These are phyloP conservation scores for Trametes meyenii DNA, from an alignment of 768 basidiomycete genomes.

Conservation along the genomic window DNA sequence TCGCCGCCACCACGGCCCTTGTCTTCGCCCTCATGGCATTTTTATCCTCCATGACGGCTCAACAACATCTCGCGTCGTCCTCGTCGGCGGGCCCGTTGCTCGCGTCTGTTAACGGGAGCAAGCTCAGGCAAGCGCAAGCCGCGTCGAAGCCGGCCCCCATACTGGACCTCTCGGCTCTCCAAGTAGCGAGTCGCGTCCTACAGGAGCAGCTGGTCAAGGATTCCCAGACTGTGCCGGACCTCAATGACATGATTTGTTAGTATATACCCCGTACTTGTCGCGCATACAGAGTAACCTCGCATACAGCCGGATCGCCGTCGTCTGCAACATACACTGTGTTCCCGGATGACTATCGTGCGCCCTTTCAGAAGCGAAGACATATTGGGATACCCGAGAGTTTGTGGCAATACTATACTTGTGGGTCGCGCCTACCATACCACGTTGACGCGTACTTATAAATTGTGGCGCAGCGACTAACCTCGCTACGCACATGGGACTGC, in stretches of 20 bases:
- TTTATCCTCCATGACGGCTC: slow-evolving; percentile 11
- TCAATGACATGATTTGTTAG: slow-evolving; percentile 55
- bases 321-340: slow-evolving; percentile 81
- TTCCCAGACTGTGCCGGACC: slow-evolving; percentile 72
- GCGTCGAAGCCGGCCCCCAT: slow-evolving; percentile 30
- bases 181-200: slow-evolving; percentile 67
- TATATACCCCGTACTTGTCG: neutral
- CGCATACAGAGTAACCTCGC: neutral
- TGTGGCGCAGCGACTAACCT: slow-evolving; percentile 57
- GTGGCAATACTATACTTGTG: slow-evolving; percentile 79
- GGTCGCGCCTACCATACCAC: neutral
- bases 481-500: slow-evolving; percentile 84
- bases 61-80: slow-evolving; percentile 19
- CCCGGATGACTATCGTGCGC: slow-evolving; percentile 76
- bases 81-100: slow-evolving; percentile 13
- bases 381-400: slow-evolving; percentile 77
- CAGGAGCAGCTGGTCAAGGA: slow-evolving; percentile 74
- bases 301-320: slow-evolving; percentile 60
- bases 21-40: slow-evolving; percentile 14
- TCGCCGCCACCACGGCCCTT: slow-evolving; percentile 15
- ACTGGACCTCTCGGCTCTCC: slow-evolving; percentile 64
- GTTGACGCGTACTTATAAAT: slow-evolving; percentile 24
- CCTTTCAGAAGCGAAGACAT: slow-evolving; percentile 77
- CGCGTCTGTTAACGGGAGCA: slow-evolving; percentile 22
- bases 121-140: slow-evolving; percentile 20